Conservation (phyloP, 257 asterid species). For the Perilla frutescens region DNA sequence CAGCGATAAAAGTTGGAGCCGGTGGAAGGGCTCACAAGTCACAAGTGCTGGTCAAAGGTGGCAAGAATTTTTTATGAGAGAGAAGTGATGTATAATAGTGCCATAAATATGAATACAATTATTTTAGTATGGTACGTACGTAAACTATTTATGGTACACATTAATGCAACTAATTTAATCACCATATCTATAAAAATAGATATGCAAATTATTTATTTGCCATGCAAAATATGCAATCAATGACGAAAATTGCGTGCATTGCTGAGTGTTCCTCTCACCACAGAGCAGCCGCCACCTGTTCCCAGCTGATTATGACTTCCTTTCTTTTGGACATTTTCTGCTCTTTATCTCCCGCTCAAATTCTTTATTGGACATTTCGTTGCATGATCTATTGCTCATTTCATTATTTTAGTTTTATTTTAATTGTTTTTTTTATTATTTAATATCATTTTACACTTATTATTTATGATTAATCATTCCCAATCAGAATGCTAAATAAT, state of each 20-base stretch:
- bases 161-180: slow-evolving; percentile 8
- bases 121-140: slow-evolving; percentile 13
- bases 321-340: slow-evolving; percentile 1
- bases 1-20: not conserved
- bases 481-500: too few species aligned
- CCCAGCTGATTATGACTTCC: slow-evolving; percentile 34
- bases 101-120: not conserved
- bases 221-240: slow-evolving; percentile 51
- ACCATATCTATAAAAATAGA: slow-evolving; percentile 18
- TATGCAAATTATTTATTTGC: slow-evolving; percentile 18
- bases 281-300: slow-evolving; percentile 60
- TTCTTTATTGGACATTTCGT: too few species aligned
- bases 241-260: slow-evolving; percentile 74
- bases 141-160: slow-evolving; percentile 8
- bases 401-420: too few species aligned
- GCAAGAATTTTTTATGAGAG: not conserved
- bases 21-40: not conserved
- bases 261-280: slow-evolving; percentile 47
- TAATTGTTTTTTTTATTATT: too few species aligned
- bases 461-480: too few species aligned
- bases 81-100: not conserved
- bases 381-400: too few species aligned
- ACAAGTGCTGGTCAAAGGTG: slow-evolving; percentile 17
- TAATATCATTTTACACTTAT: too few species aligned
- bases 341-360: too few species aligned